These are phyloP conservation scores for Saccharomyces uvarum DNA, from an alignment of 1,139 yeast genomes.

Conservation along the genomic window DNA sequence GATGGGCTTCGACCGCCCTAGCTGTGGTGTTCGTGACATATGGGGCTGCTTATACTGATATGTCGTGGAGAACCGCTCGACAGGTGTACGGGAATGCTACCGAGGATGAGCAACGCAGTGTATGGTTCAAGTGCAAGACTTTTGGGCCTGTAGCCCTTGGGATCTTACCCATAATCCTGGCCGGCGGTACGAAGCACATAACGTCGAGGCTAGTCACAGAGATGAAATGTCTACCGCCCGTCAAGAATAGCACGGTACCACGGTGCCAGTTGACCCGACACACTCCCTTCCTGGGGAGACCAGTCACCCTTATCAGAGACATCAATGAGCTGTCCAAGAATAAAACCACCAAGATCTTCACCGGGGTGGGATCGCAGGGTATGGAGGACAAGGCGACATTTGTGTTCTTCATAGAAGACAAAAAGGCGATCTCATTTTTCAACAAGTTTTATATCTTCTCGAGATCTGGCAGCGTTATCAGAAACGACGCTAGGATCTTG, in stretches of 20 bases:
- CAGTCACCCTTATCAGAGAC: conserved; percentile 11
- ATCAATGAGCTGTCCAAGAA: conserved; percentile 17
- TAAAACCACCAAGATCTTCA: conserved; percentile 19
- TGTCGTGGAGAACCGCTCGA: conserved; percentile 23
- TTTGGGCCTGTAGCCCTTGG: conserved; percentile 23
- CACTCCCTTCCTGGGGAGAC: conserved; percentile 18
- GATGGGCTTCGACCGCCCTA: conserved; percentile 22
- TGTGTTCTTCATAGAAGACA: conserved; percentile 22
- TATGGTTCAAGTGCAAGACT: conserved; percentile 17
- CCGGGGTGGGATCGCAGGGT: conserved; percentile 30
- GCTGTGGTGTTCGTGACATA: conserved; percentile 25
- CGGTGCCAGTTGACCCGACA: conserved; percentile 20
- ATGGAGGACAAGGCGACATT: conserved; percentile 27
- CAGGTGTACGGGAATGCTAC: conserved; percentile 14
- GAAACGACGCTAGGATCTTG: conserved; percentile 26
- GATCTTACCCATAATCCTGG: conserved; percentile 25
- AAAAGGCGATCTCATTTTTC: conserved; percentile 13
- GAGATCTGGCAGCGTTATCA: conserved; percentile 27
- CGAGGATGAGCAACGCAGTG: conserved; percentile 11
- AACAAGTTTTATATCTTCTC: conserved; percentile 23
- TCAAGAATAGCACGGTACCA: conserved; percentile 10
- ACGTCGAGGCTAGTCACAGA: conserved; percentile 27
- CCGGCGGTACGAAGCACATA: conserved; percentile 20
- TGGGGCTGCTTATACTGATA: conserved; percentile 26
- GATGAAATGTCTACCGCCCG: conserved; percentile 21